Evolutionary conservation across 1,284 basidiomycete genomes (phyloP), one percentile per base, ranked within the genome.

Genomic region (Irpex sp.): DNA sequence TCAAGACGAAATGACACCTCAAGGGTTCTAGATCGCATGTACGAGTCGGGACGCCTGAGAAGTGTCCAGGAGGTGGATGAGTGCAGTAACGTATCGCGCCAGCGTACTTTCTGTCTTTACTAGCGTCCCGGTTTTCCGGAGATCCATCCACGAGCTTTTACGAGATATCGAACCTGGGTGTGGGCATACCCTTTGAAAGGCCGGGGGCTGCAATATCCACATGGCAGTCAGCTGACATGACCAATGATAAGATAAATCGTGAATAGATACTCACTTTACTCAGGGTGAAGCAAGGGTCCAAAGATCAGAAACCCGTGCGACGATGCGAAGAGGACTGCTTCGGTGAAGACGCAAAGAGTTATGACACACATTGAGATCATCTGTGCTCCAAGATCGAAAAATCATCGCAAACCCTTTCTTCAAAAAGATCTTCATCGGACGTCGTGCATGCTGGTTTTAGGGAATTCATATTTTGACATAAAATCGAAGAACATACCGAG

Each of bases 401-500:
- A 11, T 11, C 2, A 43, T 9, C 15, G 39, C 4, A 43, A 15
- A 43, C 39, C 39, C 39, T 43, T 43, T 43, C 39, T 9, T 43
- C 39, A 43, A 43, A 43, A 43, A 43, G 39, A 15, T 43, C 39
- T 43, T 15, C 8, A 43, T 43, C 39, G 39, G 39, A 15, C 39
- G 15, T 43, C 15, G 39, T 43, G 39, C 39, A 15, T 15, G 39
- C 39, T 43, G 39, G 39, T 15, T 43, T 15, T 11, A 15, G 39
- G 39, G 57, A 55, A 55, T 61, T 39, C 51, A 61, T 61, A 61
- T 33, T 17, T 39, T 61, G 46, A 57, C 53, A 61, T 57, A 19
- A 37, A 36, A 37, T 47, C 5, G 54, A 55, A 43, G 19, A 19
- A 61, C 60, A 56, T 56, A 61, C 60, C 60, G 35, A 61, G 19